Conservation (phyloP, 164 flowering plant genomes). For the Magnolia kwangsiensis region DNA sequence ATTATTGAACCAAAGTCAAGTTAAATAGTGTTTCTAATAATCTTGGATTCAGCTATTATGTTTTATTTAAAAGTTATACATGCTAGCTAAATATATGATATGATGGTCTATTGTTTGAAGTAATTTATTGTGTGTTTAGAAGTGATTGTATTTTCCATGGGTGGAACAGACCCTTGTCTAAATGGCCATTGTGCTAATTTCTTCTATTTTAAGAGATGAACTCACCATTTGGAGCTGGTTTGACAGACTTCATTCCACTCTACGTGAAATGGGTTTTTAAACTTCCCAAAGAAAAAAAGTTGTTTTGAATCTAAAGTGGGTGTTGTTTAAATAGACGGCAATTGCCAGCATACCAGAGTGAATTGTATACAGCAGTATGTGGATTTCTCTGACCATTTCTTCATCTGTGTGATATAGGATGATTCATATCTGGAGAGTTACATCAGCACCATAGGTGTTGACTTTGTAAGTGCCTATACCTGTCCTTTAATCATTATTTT, state of each 20-base stretch:
- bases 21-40: too few species aligned
- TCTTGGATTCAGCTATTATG: too few species aligned
- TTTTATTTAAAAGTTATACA: too few species aligned
- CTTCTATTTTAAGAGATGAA: neutral
- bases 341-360: neutral
- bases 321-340: neutral
- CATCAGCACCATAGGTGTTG: slow-evolving; percentile 95
- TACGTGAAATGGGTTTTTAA: neutral
- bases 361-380: neutral
- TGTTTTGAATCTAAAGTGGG: neutral
- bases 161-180: too few species aligned
- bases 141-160: too few species aligned
- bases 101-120: too few species aligned
- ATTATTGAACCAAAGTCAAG: too few species aligned
- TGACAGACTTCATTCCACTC: neutral
- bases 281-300: neutral
- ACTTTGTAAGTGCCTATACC: slow-evolving; percentile 62
- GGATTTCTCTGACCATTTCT: neutral
- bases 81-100: too few species aligned
- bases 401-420: slow-evolving; percentile 47
- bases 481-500: neutral
- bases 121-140: too few species aligned
- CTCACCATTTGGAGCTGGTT: neutral
- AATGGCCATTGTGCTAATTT: neutral
- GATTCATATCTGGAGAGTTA: slow-evolving; percentile 92